Evolutionary conservation across 2,329 filamentous ascomycete genomes (phyloP), one percentile per base, ranked within the genome.

Genomic region (Tolypocladium endophyticum): DNA sequence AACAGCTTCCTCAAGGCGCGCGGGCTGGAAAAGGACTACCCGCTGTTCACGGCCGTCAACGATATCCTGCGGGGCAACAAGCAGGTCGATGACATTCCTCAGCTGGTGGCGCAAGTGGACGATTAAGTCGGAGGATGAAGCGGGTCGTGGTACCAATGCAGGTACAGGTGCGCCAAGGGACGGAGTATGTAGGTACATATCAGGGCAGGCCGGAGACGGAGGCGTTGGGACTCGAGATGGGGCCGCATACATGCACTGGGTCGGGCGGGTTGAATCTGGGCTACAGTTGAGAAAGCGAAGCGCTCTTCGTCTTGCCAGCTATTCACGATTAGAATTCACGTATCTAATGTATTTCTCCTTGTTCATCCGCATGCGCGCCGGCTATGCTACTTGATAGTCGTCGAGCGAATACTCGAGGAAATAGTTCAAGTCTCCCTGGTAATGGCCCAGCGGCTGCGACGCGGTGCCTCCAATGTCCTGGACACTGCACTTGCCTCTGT

Each of bases 31-130:
- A 79, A 84, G 38, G 88, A 96, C 57, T 99, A 96, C 72, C 94
- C 94, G 25, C 78, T 99, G 7, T 95, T 99, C 72, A 97, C 91
- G 11, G 90, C 91, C 1, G 92, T 97, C 57, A 87, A 90, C 63
- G 85, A 74, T 64, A 92, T 96, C 67, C 76, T 96, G 54, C 82
- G 90, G 66, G 90, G 90, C 62, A 86, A 84, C 64, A 85, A 87
- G 66, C 85, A 86, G 65, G 88, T 92, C 23, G 85, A 92, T 64
- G 88, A 96, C 66, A 92, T 96, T 67, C 90, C 92, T 30, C 78
- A 80, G 60, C 79, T 94, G 59, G 83, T 89, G 38, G 76, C 55
- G 50, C 59, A 35, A n/a, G 61, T 59, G 6, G 62, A 60, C 57
- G 63, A 63, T 55, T 53, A 33, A 2, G 11, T 2, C 8, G 50